A percentile compares a stretch with the other conserved stretches of the same genome.
Conservation (phyloP, 441 rosid species). For the Biscutella laevigata region DNA sequence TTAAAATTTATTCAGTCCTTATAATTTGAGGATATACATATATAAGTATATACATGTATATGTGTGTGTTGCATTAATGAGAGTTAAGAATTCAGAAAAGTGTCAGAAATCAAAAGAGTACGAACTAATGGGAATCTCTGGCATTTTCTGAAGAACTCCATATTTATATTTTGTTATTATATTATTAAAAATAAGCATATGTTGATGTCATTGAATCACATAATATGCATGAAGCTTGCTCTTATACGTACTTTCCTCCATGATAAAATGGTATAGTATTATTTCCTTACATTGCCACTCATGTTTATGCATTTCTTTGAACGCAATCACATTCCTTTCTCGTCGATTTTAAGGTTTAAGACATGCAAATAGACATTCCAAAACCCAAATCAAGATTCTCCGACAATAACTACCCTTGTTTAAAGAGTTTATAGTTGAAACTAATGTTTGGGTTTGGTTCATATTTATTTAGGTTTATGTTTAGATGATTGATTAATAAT, state of each 20-base stretch:
- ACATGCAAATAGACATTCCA: neutral
- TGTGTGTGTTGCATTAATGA: conserved; percentile 6
- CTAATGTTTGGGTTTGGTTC: too few relatives aligned
- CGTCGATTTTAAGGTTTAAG: conserved; percentile 13
- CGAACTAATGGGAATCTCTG: conserved; percentile 37
- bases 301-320: too few relatives aligned
- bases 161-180: conserved; percentile 11
- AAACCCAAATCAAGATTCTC: neutral
- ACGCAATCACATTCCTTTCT: conserved; percentile 6
- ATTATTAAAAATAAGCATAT: neutral
- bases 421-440: neutral
- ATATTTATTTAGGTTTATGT: too few relatives aligned
- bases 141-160: conserved; percentile 17
- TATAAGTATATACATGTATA: neutral
- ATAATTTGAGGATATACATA: neutral
- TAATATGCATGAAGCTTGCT: neutral
- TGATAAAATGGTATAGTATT: too few relatives aligned
- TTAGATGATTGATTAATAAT: too few relatives aligned
- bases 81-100: conserved; percentile 14
- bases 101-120: conserved; percentile 24
- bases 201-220: conserved; percentile 1
- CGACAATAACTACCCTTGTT: neutral
- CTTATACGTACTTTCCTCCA: neutral
- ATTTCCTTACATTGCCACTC: neutral
- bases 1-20: neutral